Conservation (phyloP, 352 stramenopile species). For the Globisporangium radiosum region DNA sequence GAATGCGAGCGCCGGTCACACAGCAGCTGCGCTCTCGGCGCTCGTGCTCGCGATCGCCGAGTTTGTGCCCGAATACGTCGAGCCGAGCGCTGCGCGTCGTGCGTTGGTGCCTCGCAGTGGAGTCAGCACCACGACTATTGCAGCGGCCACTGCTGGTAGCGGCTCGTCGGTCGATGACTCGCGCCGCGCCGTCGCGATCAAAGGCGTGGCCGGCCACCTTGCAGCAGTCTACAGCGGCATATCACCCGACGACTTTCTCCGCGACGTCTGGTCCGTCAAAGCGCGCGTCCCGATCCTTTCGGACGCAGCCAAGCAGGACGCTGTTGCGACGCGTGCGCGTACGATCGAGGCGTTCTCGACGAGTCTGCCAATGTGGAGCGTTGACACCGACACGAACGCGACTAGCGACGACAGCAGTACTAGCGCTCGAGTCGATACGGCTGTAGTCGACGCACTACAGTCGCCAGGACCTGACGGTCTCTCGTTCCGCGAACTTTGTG, state of each 20-base stretch:
- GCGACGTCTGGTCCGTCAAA: conserved; percentile 69
- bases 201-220: conserved; percentile 64
- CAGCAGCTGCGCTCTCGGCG: conserved; percentile 46
- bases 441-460: neutral
- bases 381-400: neutral
- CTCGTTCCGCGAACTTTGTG: conserved; percentile 10
- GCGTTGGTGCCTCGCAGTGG: neutral
- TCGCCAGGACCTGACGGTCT: conserved; percentile 4
- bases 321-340: conserved; percentile 1
- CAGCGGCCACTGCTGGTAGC: neutral
- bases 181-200: conserved; percentile 39
- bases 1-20: conserved; percentile 43
- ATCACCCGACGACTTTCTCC: conserved; percentile 60
- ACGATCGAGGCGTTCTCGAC: conserved; percentile 42
- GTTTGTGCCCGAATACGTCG: conserved; percentile 34
- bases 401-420: neutral
- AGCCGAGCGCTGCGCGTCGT: conserved; percentile 13
- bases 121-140: too few relatives aligned
- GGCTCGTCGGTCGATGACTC: conserved; percentile 11
- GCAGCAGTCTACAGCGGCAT: conserved; percentile 36
- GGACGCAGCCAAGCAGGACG: conserved; percentile 17
- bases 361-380: neutral
- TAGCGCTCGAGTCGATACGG: neutral
- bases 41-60: conserved; percentile 36
- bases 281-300: conserved; percentile 24